Conservation (phyloP, 306 rosid species). For the Pyrus communis region DNA sequence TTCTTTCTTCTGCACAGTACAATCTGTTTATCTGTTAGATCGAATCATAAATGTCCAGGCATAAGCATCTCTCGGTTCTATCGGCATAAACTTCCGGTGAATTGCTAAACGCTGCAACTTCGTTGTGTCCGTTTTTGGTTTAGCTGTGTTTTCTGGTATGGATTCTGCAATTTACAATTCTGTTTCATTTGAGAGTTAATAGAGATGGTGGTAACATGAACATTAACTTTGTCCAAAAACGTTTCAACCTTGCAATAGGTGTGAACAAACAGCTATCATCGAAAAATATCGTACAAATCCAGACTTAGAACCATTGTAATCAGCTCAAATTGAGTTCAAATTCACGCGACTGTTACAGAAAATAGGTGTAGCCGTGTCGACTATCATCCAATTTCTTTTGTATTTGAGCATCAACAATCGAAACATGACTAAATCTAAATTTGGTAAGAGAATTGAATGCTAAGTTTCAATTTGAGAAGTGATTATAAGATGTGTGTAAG, state of each 20-base stretch:
- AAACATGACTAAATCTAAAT: neutral
- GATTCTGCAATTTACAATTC: neutral
- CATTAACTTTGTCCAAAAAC: neutral
- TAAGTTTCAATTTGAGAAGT: neutral
- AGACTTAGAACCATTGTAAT: neutral
- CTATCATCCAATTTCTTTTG: neutral
- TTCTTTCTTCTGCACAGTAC: constrained; percentile 18
- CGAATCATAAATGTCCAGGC: neutral
- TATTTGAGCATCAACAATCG: neutral
- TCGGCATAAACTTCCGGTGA: neutral
- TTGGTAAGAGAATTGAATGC: neutral
- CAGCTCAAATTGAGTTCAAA: neutral
- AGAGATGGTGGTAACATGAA: neutral
- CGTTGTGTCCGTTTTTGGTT: neutral
- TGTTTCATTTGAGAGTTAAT: neutral
- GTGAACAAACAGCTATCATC: neutral
- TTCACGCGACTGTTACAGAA: neutral
- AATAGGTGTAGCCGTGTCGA: neutral
- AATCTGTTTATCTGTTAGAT: neutral
- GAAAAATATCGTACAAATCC: neutral
- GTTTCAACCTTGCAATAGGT: neutral
- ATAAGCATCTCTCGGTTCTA: neutral
- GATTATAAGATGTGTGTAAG: neutral
- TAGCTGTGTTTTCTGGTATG: neutral
- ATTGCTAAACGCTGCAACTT: neutral